These are phyloP conservation scores for Hymenoscyphus repandus DNA, from an alignment of 2,329 filamentous ascomycete genomes.

Conservation along the genomic window DNA sequence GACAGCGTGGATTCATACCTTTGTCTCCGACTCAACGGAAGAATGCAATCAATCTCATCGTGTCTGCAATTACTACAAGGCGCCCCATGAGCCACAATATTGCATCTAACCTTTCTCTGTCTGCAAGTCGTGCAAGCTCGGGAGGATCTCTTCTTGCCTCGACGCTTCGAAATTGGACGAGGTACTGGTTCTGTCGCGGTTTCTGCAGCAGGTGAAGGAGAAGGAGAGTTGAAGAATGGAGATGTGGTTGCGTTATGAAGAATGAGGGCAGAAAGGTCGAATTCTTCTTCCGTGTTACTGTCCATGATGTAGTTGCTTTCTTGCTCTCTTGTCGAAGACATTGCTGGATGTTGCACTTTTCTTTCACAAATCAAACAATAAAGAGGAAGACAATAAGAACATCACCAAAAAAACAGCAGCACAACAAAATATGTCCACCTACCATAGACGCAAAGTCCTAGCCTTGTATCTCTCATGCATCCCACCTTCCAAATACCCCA, in stretches of 20 bases:
- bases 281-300: background rate
- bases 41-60: conserved; percentile 14
- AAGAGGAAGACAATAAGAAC: too few species aligned
- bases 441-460: too few species aligned
- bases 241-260: background rate
- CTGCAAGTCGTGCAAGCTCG: conserved; percentile 15
- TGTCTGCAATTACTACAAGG: conserved; percentile 15
- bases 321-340: background rate
- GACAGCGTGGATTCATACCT: conserved; percentile 7
- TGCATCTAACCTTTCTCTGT: conserved; percentile 14
- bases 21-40: conserved; percentile 13
- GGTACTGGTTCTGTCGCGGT: background rate
- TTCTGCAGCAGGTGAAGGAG: background rate
- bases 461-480: too few species aligned
- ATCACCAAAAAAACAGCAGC: too few species aligned
- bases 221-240: background rate
- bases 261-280: conserved; percentile 3
- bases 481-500: too few species aligned
- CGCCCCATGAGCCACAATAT: conserved; percentile 11
- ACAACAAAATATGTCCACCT: too few species aligned
- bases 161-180: conserved; percentile 6
- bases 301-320: background rate
- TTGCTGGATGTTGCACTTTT: background rate
- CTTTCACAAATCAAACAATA: too few species aligned
- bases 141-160: conserved; percentile 13